Conservation (phyloP, 1,284 basidiomycete genomes). For the Puccinia novopanici region DNA sequence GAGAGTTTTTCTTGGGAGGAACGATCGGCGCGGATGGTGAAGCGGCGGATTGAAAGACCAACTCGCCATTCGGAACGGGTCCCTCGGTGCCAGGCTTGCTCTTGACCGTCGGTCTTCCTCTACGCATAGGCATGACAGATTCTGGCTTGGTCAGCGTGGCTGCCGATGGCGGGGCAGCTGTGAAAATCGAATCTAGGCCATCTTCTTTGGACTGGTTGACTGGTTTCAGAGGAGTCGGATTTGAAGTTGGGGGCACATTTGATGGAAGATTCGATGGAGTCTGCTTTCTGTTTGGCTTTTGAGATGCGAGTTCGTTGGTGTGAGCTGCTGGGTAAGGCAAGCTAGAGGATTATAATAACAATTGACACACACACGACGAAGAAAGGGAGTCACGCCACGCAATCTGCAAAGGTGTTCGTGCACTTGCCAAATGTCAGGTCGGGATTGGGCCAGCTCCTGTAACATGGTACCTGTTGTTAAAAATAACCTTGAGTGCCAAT, state of each 20-base stretch:
- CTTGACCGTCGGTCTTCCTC: conserved; percentile 57
- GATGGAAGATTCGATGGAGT: not conserved
- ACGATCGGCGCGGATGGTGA: not conserved
- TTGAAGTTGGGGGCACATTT: conserved; percentile 10
- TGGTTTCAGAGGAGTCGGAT: conserved; percentile 28
- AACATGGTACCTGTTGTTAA: conserved; percentile 53
- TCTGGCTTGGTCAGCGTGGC: conserved; percentile 48
- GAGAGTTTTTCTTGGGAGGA: conserved; percentile 7
- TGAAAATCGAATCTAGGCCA: conserved; percentile 44
- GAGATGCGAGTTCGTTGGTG: not conserved
- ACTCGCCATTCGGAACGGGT: not conserved
- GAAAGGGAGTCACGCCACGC: conserved; percentile 53
- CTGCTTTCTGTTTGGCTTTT: conserved; percentile 6
- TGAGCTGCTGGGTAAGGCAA: not conserved
- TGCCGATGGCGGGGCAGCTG: conserved; percentile 3
- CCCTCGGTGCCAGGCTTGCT: not conserved
- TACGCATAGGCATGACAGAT: conserved; percentile 59
- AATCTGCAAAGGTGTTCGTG: conserved; percentile 57
- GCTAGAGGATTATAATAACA: not conserved
- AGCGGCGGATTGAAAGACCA: not conserved
- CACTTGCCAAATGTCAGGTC: conserved; percentile 57
- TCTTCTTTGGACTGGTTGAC: conserved; percentile 24
- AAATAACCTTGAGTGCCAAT: not conserved
- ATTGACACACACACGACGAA: conserved; percentile 51
- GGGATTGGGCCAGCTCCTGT: conserved; percentile 53